Percentiles rank a stretch among this genome's conserved stretches.
Evolutionary conservation across 345 rosid species (phyloP).

Genomic region (Camelina hispida): DNA sequence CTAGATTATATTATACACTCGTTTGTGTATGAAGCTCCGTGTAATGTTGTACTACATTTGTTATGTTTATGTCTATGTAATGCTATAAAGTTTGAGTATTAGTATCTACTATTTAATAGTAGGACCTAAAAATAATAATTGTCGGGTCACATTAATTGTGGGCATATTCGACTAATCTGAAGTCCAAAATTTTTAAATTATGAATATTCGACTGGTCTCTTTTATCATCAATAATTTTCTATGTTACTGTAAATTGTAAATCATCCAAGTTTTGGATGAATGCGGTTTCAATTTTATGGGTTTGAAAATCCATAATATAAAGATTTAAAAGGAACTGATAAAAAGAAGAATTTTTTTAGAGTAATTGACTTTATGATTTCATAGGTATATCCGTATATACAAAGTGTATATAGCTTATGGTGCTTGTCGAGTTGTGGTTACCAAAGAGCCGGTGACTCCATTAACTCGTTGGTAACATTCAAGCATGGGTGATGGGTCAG

Average conservation of each 20-base stretch:
- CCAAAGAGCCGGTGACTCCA: no score
- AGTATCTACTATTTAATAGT: conserved; percentile 5
- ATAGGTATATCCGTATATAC: no score
- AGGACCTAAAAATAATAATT: neutral
- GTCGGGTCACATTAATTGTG: conserved; percentile 14
- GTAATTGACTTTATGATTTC: no score
- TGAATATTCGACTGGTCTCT: neutral
- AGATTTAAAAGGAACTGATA: neutral
- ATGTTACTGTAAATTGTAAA: neutral
- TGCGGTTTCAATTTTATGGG: neutral
- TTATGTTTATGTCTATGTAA: neutral
- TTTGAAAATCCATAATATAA: neutral
- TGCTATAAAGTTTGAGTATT: conserved; percentile 13
- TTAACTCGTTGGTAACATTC: no score
- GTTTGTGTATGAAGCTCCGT: conserved; percentile 12
- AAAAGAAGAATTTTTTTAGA: neutral
- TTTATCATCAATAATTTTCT: neutral
- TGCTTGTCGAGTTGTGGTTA: no score
- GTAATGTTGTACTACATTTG: conserved; percentile 5
- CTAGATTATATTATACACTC: conserved; percentile 36
- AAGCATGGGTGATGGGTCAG: no score
- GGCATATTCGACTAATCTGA: conserved; percentile 37
- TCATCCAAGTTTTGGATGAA: neutral
- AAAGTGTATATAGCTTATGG: no score
- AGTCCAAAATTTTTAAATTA: neutral